These are phyloP conservation scores for Cochlearia excelsa DNA, from an alignment of 345 rosid species.

Conservation along the genomic window DNA sequence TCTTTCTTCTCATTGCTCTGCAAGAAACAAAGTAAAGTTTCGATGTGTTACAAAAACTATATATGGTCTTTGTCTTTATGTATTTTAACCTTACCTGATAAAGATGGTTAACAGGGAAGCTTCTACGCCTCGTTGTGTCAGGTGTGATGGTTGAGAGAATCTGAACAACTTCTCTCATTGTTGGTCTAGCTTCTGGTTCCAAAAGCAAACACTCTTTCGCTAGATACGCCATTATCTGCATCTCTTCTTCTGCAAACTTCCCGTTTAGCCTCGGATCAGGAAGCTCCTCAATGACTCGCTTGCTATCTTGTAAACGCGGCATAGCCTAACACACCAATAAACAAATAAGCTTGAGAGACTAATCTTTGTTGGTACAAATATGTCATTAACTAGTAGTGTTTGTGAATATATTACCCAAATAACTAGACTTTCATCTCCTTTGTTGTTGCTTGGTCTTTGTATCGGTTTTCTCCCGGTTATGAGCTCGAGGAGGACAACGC, in stretches of 20 bases:
- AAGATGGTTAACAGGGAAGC: conserved; percentile 58
- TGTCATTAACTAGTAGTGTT: background rate
- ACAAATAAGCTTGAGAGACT: background rate
- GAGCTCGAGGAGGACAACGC: conserved; percentile 94
- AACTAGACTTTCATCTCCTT: conserved; percentile 92
- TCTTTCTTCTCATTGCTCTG: conserved; percentile 29
- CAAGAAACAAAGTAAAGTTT: background rate
- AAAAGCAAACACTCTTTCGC: conserved; percentile 87
- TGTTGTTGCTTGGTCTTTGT: conserved; percentile 52
- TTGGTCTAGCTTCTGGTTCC: conserved; percentile 91
- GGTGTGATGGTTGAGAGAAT: conserved; percentile 85
- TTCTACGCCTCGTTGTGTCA: conserved; percentile 64
- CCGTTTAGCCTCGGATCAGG: conserved; percentile 79
- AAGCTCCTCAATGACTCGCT: conserved; percentile 58
- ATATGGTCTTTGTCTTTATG: no score
- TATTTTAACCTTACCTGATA: conserved; percentile 46
- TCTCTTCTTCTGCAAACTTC: conserved; percentile 73
- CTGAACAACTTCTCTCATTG: conserved; percentile 96
- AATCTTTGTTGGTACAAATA: background rate
- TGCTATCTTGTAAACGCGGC: conserved; percentile 72
- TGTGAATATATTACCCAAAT: conserved; percentile 58
- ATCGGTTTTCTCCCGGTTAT: conserved; percentile 88
- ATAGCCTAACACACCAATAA: conserved; percentile 52
- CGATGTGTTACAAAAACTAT: no score
- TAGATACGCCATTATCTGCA: conserved; percentile 90